Evolutionary conservation across 192 early-diverging fungal genomes (phyloP), one percentile per base, ranked within the genome.

Genomic region (Haplosporangium gracile): DNA sequence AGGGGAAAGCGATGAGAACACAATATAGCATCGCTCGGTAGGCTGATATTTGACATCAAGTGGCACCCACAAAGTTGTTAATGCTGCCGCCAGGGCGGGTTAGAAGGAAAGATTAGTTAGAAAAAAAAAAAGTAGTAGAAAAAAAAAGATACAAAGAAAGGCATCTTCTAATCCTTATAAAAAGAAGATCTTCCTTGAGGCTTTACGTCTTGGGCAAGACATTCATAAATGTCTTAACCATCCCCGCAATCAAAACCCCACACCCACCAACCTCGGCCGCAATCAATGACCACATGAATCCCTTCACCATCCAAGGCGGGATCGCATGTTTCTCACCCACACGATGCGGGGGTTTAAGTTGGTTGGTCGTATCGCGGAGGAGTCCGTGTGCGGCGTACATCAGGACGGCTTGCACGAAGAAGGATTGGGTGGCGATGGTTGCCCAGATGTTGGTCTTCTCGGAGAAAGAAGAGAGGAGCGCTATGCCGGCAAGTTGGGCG

Each of bases 181-280:
- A 55, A n/a, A 22, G 24, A n/a, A n/a, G 0, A 26, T 63, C 7
- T 0, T 3, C 57, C 26, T 63, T 16, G 15, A 4, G 15, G 10
- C 55, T 11, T 32, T 65, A 65, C 1, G 60, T 29, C n/a, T 20
- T 32, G 34, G 73, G 47, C 26, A 42, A 69, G 22, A 77, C 39
- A 39, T 38, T 20, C 24, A 39, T 13, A 49, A 81, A 32, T 1
- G 83, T 86, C 75, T 72, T 86, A 36, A n/a, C 0, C 78, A 80
- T 77, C n/a, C 84, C 84, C 3, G 84, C 78, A 38, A 57, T 69
- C 70, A 86, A 63, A 42, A 86, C 71, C 1, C 84, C 84, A 74
- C 84, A 86, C 20, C 84, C 84, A 4, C 53, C 69, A 10, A 86
- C 75, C 49, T 86, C 84, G 0, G 84, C 75, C 5, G 38, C n/a